Conservation (phyloP, 208 protist species). For the Leishmania guyanensis region DNA sequence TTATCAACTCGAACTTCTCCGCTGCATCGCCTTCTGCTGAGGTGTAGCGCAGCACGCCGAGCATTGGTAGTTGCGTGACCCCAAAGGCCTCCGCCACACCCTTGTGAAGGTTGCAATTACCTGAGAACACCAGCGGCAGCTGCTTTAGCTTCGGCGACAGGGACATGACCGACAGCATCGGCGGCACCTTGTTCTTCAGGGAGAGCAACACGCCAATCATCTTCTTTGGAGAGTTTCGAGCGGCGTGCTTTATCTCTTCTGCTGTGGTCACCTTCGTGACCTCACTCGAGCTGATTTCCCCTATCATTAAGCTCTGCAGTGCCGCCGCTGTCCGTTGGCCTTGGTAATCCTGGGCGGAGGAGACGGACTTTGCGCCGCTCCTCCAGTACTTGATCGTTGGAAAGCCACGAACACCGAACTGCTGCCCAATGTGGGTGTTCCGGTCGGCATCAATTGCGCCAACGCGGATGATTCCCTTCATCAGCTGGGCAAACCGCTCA, state of each 20-base stretch:
- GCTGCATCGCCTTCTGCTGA: slow-evolving; percentile 1
- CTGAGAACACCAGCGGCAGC: slow-evolving; percentile 78
- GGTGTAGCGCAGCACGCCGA: slow-evolving; percentile 52
- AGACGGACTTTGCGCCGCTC: slow-evolving; percentile 58
- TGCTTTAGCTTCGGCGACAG: slow-evolving; percentile 68
- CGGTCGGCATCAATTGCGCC: slow-evolving; percentile 86
- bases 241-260: slow-evolving; percentile 34
- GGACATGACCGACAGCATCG: slow-evolving; percentile 80
- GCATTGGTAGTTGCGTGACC: slow-evolving; percentile 50
- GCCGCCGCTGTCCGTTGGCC: slow-evolving; percentile 62
- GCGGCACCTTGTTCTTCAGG: slow-evolving; percentile 71
- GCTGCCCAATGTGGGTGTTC: slow-evolving; percentile 56
- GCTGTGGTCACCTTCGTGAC: slow-evolving; percentile 37
- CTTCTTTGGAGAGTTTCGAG: slow-evolving; percentile 35
- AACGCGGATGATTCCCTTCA: slow-evolving; percentile 83
- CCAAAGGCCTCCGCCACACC: slow-evolving; percentile 43
- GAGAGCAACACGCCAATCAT: slow-evolving; percentile 79
- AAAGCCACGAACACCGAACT: slow-evolving; percentile 87
- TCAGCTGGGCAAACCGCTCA: slow-evolving; percentile 73
- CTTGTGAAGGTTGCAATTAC: slow-evolving; percentile 19
- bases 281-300: slow-evolving; percentile 40
- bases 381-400: slow-evolving; percentile 94
- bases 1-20: slow-evolving; percentile 39
- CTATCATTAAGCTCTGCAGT: slow-evolving; percentile 64
- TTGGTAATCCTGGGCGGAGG: slow-evolving; percentile 69